Evolutionary conservation across 1,284 basidiomycete species (phyloP).

Genomic region (Takashimella koratensis): DNA sequence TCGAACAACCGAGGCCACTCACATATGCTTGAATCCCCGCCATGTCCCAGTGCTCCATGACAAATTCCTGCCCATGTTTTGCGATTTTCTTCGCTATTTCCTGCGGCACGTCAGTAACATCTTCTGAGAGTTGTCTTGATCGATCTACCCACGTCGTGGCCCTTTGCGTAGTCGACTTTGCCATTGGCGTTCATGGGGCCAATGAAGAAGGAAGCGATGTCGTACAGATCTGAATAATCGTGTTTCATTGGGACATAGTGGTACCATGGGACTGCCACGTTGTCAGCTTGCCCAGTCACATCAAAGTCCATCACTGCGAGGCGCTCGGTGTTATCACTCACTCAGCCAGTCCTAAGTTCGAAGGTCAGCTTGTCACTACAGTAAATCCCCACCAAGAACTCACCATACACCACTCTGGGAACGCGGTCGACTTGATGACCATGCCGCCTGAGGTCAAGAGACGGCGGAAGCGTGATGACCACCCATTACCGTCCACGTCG

Average conservation of each 20-base stretch:
- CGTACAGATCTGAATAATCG: conserved; percentile 53
- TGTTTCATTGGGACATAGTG: conserved; percentile 50
- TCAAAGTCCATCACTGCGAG: too few species aligned
- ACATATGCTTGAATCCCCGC: conserved; percentile 55
- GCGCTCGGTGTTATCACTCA: too few species aligned
- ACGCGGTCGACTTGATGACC: conserved; percentile 51
- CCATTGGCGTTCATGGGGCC: conserved; percentile 44
- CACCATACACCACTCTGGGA: conserved; percentile 51
- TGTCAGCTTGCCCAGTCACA: too few species aligned
- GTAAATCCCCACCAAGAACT: conserved; percentile 52
- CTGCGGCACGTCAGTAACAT: conserved; percentile 48
- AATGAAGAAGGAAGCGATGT: conserved; percentile 53
- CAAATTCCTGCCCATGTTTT: conserved; percentile 48
- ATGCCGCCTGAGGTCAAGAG: conserved; percentile 48
- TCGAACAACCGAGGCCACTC: conserved; percentile 26
- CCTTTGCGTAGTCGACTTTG: conserved; percentile 35
- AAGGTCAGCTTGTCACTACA: conserved; percentile 25
- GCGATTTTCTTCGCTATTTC: conserved; percentile 50
- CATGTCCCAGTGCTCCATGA: conserved; percentile 50
- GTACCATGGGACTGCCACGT: conserved; percentile 45
- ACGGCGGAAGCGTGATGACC: conserved; percentile 47
- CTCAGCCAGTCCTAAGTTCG: conserved; percentile 31
- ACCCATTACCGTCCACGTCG: conserved; percentile 50
- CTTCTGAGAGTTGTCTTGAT: too few species aligned
- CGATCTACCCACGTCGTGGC: too few species aligned